Conservation (phyloP, 257 asterid species). For the Gentiana dahurica region DNA sequence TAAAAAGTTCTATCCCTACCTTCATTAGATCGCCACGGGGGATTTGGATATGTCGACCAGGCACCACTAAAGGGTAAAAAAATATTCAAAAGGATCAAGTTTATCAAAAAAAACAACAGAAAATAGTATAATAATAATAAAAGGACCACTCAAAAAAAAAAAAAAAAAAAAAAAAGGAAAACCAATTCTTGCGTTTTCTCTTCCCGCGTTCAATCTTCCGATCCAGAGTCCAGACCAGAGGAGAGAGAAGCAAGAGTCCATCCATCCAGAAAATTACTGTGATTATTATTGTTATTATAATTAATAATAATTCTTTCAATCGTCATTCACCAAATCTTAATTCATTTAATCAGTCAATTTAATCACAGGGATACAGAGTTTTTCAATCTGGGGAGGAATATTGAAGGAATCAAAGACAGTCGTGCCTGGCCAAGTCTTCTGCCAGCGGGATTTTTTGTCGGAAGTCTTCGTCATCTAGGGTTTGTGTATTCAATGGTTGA, state of each 20-base stretch:
- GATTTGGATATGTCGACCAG: too few relatives aligned
- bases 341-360: constrained; percentile 6
- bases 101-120: background rate
- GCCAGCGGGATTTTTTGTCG: constrained; percentile 2
- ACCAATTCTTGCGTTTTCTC: constrained; percentile 14
- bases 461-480: constrained; percentile 13
- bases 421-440: constrained; percentile 7
- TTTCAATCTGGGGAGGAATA: background rate
- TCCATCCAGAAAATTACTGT: background rate
- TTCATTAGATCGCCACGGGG: too few relatives aligned
- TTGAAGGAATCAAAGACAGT: constrained; percentile 6
- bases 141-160: background rate
- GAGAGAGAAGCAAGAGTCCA: constrained; percentile 12
- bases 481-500: constrained; percentile 12
- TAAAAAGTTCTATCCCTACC: too few relatives aligned
- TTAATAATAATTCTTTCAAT: constrained; percentile 1
- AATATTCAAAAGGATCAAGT: too few relatives aligned
- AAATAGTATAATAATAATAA: background rate
- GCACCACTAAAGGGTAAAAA: too few relatives aligned
- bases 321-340: constrained; percentile 7
- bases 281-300: background rate
- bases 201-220: constrained; percentile 27
- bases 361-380: background rate
- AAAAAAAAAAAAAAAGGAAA: background rate
- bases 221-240: constrained; percentile 21